These are phyloP conservation scores for Penicillium sp. DNA, from an alignment of 2,329 filamentous ascomycete genomes.

Conservation along the genomic window DNA sequence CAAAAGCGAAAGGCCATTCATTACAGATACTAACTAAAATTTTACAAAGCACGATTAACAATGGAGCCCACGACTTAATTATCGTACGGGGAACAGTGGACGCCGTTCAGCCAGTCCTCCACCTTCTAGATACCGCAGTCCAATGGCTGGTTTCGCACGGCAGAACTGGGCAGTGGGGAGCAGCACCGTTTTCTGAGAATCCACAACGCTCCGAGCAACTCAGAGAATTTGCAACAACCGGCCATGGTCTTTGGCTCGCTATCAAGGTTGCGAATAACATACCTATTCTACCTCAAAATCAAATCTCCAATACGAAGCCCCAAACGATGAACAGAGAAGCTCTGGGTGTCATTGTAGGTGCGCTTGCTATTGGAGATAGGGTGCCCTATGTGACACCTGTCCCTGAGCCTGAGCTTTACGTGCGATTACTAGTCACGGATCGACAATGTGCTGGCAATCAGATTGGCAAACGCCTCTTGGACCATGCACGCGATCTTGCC, in stretches of 20 bases:
- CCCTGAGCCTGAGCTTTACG: slow-evolving; percentile 18
- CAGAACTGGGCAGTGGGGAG: slow-evolving; percentile 17
- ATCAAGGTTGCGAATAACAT: too few relatives aligned
- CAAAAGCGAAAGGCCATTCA: background rate
- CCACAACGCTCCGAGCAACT: slow-evolving; percentile 15
- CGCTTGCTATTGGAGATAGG: slow-evolving; percentile 15
- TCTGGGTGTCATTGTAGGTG: slow-evolving; percentile 10
- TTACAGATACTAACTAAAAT: background rate
- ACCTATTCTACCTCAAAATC: too few relatives aligned
- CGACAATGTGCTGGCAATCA: slow-evolving; percentile 8
- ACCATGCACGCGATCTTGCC: slow-evolving; percentile 16
- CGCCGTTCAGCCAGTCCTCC: slow-evolving; percentile 11
- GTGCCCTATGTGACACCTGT: slow-evolving; percentile 15
- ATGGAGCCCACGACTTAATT: too few relatives aligned
- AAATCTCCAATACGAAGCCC: too few relatives aligned
- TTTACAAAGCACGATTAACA: background rate
- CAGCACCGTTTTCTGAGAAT: slow-evolving; percentile 14
- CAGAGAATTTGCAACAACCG: slow-evolving; percentile 16
- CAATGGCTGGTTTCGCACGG: slow-evolving; percentile 15
- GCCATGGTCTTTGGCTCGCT: slow-evolving; percentile 16
- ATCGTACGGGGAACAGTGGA: slow-evolving; percentile 11
- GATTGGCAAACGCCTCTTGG: slow-evolving; percentile 16
- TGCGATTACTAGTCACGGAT: slow-evolving; percentile 15
- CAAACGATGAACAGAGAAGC: background rate
- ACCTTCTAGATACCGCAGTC: slow-evolving; percentile 15